Percentiles rank a stretch among this genome's conserved stretches.
phyloP scores from a whole-genome alignment of 2,329 filamentous ascomycete species.

The Aspergillus tanneri region DNA sequence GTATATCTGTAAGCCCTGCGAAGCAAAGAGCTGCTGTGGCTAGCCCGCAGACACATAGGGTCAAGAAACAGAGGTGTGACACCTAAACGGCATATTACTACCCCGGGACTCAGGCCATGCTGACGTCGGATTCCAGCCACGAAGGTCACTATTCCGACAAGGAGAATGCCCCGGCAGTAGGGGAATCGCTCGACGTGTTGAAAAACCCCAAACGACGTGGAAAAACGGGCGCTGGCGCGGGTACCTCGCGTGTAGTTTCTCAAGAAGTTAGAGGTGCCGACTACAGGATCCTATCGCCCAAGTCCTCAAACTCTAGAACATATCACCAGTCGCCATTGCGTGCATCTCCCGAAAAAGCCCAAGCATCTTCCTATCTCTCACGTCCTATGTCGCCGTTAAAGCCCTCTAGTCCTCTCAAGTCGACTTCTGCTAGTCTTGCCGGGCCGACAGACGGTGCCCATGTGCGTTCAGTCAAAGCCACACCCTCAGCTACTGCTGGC shows the following conservation, averaged over 20 bases:
- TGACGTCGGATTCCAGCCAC: conserved; percentile 50
- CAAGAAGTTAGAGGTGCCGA: conserved; percentile 47
- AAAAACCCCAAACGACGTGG: conserved; percentile 70
- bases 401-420: conserved; percentile 43
- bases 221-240: conserved; percentile 40
- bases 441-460: conserved; percentile 20
- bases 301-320: conserved; percentile 75
- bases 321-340: conserved; percentile 57
- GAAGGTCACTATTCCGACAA: conserved; percentile 68
- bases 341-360: conserved; percentile 42
- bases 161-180: conserved; percentile 61
- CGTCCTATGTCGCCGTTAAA: conserved; percentile 65
- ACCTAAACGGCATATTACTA: background rate
- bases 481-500: conserved; percentile 29
- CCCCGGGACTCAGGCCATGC: background rate
- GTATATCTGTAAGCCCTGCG: conserved; percentile 31
- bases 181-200: conserved; percentile 47
- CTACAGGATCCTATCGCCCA: conserved; percentile 72
- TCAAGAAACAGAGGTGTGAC: conserved; percentile 34
- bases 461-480: conserved; percentile 25
- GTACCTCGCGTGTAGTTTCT: conserved; percentile 42
- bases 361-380: conserved; percentile 57
- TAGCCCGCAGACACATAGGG: conserved; percentile 30
- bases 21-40: conserved; percentile 29
- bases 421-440: conserved; percentile 22